phyloP scores from a whole-genome alignment of 768 basidiomycete species.

The Pulveroboletus sp. region DNA sequence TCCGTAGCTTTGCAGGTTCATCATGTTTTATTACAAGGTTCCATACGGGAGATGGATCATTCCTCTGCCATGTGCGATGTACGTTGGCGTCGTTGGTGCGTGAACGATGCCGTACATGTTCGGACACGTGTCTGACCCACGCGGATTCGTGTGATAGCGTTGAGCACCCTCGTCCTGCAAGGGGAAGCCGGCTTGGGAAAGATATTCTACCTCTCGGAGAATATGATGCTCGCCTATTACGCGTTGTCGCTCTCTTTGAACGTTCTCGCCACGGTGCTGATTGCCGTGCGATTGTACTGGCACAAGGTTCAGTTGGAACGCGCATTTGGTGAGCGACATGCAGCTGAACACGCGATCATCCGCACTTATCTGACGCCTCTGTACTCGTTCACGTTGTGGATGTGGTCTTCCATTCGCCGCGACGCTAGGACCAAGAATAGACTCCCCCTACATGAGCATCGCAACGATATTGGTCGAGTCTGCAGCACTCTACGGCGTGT shows the following conservation, averaged over 20 bases:
- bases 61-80: constrained; percentile 25
- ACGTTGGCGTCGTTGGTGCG: constrained; percentile 22
- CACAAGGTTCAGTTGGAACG: constrained; percentile 23
- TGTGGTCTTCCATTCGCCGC: not conserved
- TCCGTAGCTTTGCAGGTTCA: constrained; percentile 22
- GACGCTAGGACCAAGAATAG: constrained; percentile 10
- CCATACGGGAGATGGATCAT: constrained; percentile 24
- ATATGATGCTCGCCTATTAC: constrained; percentile 23
- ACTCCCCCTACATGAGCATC: constrained; percentile 22
- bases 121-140: not conserved
- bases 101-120: not conserved
- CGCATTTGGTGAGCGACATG: constrained; percentile 22
- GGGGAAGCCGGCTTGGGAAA: constrained; percentile 14
- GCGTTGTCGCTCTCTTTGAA: constrained; percentile 24
- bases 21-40: constrained; percentile 20
- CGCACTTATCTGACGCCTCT: not conserved
- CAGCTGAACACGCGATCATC: not conserved
- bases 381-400: not conserved
- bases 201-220: constrained; percentile 22
- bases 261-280: constrained; percentile 21
- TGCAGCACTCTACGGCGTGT: constrained; percentile 21
- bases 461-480: constrained; percentile 24
- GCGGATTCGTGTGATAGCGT: constrained; percentile 2
- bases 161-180: constrained; percentile 20
- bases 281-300: constrained; percentile 22